Base-by-base conservation (phyloP, 805 yeast genomes). In the Starmera dryadoides region DNA sequence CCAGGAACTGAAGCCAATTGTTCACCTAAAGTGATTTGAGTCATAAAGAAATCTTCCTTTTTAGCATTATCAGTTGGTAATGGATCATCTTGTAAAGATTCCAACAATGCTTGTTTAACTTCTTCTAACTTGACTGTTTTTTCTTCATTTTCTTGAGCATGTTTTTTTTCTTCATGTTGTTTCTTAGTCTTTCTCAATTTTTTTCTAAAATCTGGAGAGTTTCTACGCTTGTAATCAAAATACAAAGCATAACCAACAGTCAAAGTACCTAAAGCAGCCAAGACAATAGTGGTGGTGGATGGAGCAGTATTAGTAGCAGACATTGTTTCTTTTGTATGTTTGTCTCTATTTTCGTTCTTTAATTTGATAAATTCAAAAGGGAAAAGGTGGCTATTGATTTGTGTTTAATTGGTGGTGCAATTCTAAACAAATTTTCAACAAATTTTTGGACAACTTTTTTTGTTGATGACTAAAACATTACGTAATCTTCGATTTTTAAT, bases 171-270 rank as follows among this genome's bases (percentile, higher is more conserved):
- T 44, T 71, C 70, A 50, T 82, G 84, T 53, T 74, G 70, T 54
- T 72, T 74, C 42, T 79, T 73, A 56, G 74, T 72, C 60, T 76
- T 78, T 56, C 76, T 77, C 55, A 93, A 72, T 34, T 74, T 59
- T 55, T 75, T 79, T 71, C 98, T 85, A 73, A 93, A 94, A 42
- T 77, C 84, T 17, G 84, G 62, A 42, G 83, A 78, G 63, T 72
- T 71, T 67, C 98, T 85, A 67, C 98, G 86, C 64, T 75, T 74
- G 71, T 88, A 85, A 67, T 93, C 99, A 57, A 94, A 94, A 69
- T 86, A 93, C 30, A 78, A 68, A 41, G 91, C 86, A 65, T 93
- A 91, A 15, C 85, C 87, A 36, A 79, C 64, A 21, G 81, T 75
- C 16, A 73, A 66, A 35, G 71, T 58, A 43, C 66, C 69, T 12